These are phyloP conservation scores for Helianthus tuberosus DNA, from an alignment of 129 eudicot genomes.

Conservation along the genomic window DNA sequence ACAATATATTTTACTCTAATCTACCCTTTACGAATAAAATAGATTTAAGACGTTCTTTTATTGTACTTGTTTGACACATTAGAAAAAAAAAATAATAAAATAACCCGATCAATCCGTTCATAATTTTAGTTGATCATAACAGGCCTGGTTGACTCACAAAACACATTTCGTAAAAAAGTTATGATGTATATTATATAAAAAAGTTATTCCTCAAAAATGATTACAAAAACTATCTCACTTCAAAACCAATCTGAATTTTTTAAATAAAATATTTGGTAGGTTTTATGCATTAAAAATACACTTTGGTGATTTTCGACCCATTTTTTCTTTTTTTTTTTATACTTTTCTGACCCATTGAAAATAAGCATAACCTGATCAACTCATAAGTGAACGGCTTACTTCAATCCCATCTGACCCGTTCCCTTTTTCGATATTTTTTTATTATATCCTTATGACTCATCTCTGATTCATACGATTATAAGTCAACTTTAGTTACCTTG, in stretches of 20 bases:
- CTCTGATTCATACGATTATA: constrained; percentile 26
- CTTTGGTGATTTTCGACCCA: background rate
- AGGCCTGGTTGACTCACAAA: too few species aligned
- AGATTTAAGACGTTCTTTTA: background rate
- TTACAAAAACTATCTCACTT: background rate
- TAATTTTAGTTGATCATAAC: background rate
- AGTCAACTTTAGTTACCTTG: constrained; percentile 43
- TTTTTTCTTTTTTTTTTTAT: background rate
- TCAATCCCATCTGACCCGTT: constrained; percentile 4
- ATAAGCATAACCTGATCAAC: background rate
- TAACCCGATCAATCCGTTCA: background rate
- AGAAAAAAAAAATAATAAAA: background rate
- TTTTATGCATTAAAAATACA: background rate
- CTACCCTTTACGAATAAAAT: background rate
- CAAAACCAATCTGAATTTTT: background rate
- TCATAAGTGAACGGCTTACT: background rate
- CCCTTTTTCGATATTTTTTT: background rate
- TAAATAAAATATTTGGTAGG: background rate
- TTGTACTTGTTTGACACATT: background rate
- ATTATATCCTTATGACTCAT: constrained; percentile 5
- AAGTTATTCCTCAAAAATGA: background rate
- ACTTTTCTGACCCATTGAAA: background rate
- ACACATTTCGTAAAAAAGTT: too few species aligned
- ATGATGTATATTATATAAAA: background rate
- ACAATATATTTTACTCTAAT: constrained; percentile 7